Base-by-base conservation (phyloP, 306 rosid genomes). In the Clitoria ternatea region DNA sequence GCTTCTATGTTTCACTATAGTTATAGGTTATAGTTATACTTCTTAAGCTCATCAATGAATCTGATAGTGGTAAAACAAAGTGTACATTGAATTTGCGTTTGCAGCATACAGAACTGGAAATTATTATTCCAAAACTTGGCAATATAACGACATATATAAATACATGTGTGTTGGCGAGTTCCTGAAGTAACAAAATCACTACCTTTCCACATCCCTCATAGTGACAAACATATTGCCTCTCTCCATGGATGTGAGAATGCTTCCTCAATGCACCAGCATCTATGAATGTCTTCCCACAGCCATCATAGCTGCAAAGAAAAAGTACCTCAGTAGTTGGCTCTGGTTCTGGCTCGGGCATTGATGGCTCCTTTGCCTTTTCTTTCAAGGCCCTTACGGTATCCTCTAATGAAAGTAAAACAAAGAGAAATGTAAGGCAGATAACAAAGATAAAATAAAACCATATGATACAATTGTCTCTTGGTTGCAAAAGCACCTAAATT, bases 221-320 rank as follows among this genome's bases (percentile, higher is more conserved):
- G 69, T 83, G 96, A 69, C 99, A 95, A 55, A 86, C 85, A 82
- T 76, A 91, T 60, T 91, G 99, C 70, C 92, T 89, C 86, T 91
- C 99, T 69, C 96, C 99, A 75, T 95, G 99, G 66, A 95, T 89
- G 78, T 95, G 96, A 73, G 99, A 89, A 65, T 95, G 99, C 84
- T 95, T 95, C 85, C 92, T 89, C 86, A 95, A 86, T 48, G 99
- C 97, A 77, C 95, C 90, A n/a, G 96, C 96, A 80, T 95, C 99
- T 62, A 91, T 91, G 68, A 95, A 95, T 66, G 97, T 89, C 88
- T 91, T 91, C 57, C 99, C 99, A 61, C 99, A 95, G 74, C 91
- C 83, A 59, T 95, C 96, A 45, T 84, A 89, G 89, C 99, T 95
- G 85, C 97, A 95, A 29, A 95, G 95, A 70, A 95, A 95, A 75